Evolutionary conservation across 1,284 basidiomycete genomes (phyloP).

Genomic region (Austropuccinia psidii): DNA sequence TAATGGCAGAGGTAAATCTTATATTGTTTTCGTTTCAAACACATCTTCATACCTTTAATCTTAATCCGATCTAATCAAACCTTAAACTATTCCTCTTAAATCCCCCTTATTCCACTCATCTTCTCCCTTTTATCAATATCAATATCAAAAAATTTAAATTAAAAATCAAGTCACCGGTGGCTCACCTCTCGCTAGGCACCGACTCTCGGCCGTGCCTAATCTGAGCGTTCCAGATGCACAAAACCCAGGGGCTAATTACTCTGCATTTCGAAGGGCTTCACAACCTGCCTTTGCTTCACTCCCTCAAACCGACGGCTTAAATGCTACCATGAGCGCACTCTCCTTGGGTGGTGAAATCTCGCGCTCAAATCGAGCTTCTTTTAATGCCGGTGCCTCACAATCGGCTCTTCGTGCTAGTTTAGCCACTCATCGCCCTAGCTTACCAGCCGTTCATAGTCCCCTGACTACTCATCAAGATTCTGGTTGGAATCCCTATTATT

Average conservation of each 20-base stretch:
- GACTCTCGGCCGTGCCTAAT: slow-evolving; percentile 12
- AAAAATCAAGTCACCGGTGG: background rate
- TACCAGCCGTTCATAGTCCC: slow-evolving; percentile 25
- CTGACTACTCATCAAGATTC: background rate
- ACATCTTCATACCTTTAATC: background rate
- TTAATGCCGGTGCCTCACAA: slow-evolving; percentile 21
- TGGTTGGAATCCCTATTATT: slow-evolving; percentile 36
- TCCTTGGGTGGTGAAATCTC: background rate
- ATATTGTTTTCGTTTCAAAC: no score
- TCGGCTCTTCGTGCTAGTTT: background rate
- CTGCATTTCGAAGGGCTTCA: slow-evolving; percentile 26
- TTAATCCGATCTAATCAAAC: background rate
- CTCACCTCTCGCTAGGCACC: slow-evolving; percentile 26
- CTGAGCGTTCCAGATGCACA: slow-evolving; percentile 19
- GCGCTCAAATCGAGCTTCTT: slow-evolving; percentile 19
- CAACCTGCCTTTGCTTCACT: slow-evolving; percentile 18
- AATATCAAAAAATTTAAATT: background rate
- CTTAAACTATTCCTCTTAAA: background rate
- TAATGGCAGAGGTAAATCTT: background rate
- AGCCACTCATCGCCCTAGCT: slow-evolving; percentile 26
- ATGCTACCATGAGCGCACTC: slow-evolving; percentile 1
- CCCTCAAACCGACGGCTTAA: slow-evolving; percentile 5
- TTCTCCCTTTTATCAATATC: background rate
- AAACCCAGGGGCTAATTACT: slow-evolving; percentile 8
- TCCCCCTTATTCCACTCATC: background rate